Percentiles rank a stretch among this genome's conserved stretches.
Conservation (phyloP, 768 basidiomycete species). For the Phylloporus scabripes region DNA sequence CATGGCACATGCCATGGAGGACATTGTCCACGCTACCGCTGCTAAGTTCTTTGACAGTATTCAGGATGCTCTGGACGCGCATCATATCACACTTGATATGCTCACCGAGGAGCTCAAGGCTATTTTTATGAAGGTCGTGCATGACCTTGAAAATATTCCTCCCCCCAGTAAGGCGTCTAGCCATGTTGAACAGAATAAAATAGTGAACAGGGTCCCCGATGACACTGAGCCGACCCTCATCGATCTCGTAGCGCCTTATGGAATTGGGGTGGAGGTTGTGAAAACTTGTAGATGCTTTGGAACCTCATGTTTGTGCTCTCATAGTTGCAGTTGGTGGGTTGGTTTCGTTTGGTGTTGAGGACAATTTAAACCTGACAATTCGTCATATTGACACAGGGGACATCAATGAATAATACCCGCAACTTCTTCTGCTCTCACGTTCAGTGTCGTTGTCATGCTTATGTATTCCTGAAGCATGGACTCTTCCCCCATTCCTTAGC, state of each 20-base stretch:
- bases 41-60: conserved; percentile 11
- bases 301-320: conserved; percentile 5
- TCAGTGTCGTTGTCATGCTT: conserved; percentile 2
- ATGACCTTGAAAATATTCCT: conserved; percentile 2
- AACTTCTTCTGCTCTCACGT: conserved; percentile 2
- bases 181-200: conserved; percentile 1
- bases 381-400: conserved; percentile 1
- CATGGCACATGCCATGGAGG: neutral
- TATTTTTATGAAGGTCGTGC: conserved; percentile 1
- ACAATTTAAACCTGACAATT: neutral
- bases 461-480: conserved; percentile 14
- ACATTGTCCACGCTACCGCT: conserved; percentile 11
- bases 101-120: conserved; percentile 11
- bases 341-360: neutral
- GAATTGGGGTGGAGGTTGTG: conserved; percentile 5
- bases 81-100: conserved; percentile 1
- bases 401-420: conserved; percentile 11
- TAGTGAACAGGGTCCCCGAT: conserved; percentile 7
- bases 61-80: conserved; percentile 4
- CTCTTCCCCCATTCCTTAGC: conserved; percentile 9
- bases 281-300: conserved; percentile 2
- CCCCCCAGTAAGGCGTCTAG: neutral
- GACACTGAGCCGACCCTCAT: conserved; percentile 1
- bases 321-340: conserved; percentile 9
- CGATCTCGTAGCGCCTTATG: neutral